Conservation (phyloP, 495 filamentous ascomycete genomes). For the Xylaria flabelliformis region DNA sequence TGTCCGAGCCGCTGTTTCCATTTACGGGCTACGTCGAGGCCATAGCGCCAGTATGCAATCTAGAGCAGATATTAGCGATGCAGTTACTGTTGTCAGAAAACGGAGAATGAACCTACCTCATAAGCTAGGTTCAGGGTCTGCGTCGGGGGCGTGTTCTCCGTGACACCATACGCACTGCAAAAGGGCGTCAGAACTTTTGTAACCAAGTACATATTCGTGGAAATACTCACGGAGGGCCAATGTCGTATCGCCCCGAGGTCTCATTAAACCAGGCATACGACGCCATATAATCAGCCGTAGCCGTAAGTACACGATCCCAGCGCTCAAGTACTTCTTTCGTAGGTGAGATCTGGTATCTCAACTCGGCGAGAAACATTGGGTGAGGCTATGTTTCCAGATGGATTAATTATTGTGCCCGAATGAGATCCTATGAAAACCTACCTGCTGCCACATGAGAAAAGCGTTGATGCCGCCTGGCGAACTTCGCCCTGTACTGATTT, state of each 20-base stretch:
- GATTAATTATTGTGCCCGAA: not conserved
- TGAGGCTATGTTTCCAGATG: constrained; percentile 36
- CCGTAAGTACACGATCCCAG: constrained; percentile 47
- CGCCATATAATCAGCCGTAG: constrained; percentile 50
- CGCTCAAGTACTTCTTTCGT: constrained; percentile 42
- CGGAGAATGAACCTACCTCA: constrained; percentile 26
- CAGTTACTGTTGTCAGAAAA: no score
- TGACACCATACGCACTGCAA: constrained; percentile 43
- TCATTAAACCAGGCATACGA: constrained; percentile 50
- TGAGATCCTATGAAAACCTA: not conserved
- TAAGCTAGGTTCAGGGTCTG: constrained; percentile 46
- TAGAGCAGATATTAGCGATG: constrained; percentile 30
- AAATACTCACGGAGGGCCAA: constrained; percentile 45
- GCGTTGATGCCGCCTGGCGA: constrained; percentile 54
- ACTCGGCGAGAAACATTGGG: constrained; percentile 48
- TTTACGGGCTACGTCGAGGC: constrained; percentile 41
- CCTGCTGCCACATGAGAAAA: constrained; percentile 52
- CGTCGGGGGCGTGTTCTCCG: constrained; percentile 50
- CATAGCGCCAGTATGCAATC: constrained; percentile 57
- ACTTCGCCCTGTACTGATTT: constrained; percentile 48
- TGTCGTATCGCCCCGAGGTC: constrained; percentile 46
- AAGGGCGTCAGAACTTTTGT: not conserved
- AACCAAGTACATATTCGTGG: not conserved
- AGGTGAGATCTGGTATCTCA: constrained; percentile 46
- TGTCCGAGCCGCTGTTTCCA: constrained; percentile 44